Evolutionary conservation across 2,329 filamentous ascomycete genomes (phyloP).

Genomic region (Ambrosiella beaveri): DNA sequence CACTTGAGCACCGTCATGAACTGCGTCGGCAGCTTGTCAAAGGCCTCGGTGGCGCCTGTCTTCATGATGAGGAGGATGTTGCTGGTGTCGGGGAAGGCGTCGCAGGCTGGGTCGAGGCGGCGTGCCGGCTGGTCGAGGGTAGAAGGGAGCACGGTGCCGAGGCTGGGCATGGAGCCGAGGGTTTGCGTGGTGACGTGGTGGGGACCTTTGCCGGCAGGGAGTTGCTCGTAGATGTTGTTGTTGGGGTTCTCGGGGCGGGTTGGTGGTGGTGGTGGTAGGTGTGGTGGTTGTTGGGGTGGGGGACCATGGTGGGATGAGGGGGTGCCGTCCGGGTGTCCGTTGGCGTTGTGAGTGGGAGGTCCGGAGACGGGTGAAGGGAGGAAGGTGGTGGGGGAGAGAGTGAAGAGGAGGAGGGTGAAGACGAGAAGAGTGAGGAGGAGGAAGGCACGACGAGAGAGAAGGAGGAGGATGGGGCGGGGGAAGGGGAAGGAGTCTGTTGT

Average conservation of each 20-base stretch:
- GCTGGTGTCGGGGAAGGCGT: constrained; percentile 26
- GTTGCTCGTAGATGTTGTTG: constrained; percentile 1
- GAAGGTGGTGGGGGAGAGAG: constrained; percentile 7
- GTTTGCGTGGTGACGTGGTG: background rate
- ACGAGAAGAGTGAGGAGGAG: constrained; percentile 7
- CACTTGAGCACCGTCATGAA: constrained; percentile 35
- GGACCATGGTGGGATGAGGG: background rate
- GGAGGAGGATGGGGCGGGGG: background rate
- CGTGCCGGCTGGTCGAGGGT: constrained; percentile 14
- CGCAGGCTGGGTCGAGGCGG: constrained; percentile 20
- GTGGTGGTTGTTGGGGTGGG: constrained; percentile 6
- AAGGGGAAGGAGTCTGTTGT: background rate
- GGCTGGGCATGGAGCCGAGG: background rate
- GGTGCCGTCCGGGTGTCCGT: background rate
- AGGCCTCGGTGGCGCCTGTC: constrained; percentile 38
- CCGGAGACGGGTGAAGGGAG: background rate
- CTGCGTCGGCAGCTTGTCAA: constrained; percentile 34
- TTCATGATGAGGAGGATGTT: constrained; percentile 36
- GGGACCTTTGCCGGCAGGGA: too few species aligned
- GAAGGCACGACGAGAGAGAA: constrained; percentile 11
- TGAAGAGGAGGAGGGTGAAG: constrained; percentile 11
- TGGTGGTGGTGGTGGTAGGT: constrained; percentile 1
- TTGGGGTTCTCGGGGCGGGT: background rate
- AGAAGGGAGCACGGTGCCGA: constrained; percentile 3
- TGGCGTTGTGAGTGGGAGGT: background rate